Percentiles rank a stretch among this genome's conserved stretches.
Conservation (phyloP, 108 stramenopile species). For the Skeletonema menzelii region DNA sequence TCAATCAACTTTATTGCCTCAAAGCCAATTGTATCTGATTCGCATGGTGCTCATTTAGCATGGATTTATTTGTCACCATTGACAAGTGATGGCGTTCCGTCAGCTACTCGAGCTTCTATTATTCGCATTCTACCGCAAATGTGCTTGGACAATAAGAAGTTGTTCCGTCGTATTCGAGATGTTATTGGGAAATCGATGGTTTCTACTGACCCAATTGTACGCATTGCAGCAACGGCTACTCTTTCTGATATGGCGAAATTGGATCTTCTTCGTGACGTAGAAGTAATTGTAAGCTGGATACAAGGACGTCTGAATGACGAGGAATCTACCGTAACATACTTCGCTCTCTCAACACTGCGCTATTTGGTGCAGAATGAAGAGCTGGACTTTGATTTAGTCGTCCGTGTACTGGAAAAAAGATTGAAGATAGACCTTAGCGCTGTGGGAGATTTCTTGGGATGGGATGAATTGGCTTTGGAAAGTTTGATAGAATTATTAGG, state of each 20-base stretch:
- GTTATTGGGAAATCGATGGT: slow-evolving; percentile 52
- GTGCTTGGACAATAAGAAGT: slow-evolving; percentile 59
- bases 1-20: slow-evolving; percentile 26
- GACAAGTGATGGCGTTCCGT: slow-evolving; percentile 39
- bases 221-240: slow-evolving; percentile 67
- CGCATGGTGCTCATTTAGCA: slow-evolving; percentile 67
- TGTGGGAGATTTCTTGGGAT: slow-evolving; percentile 29
- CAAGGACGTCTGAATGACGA: slow-evolving; percentile 62
- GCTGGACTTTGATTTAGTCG: slow-evolving; percentile 72
- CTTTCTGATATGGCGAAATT: slow-evolving; percentile 67
- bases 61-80: slow-evolving; percentile 58
- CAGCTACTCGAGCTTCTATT: slow-evolving; percentile 46
- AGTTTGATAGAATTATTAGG: slow-evolving; percentile 62
- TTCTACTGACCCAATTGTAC: slow-evolving; percentile 50
- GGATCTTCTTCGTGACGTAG: slow-evolving; percentile 66
- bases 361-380: slow-evolving; percentile 65
- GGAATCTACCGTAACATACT: slow-evolving; percentile 50
- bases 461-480: slow-evolving; percentile 53
- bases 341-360: slow-evolving; percentile 53
- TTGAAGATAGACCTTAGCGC: slow-evolving; percentile 41
- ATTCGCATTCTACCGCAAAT: slow-evolving; percentile 64
- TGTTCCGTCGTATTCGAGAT: slow-evolving; percentile 68
- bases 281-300: slow-evolving; percentile 67
- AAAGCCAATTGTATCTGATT: slow-evolving; percentile 50
- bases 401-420: slow-evolving; percentile 69